Evolutionary conservation across 768 basidiomycete species (phyloP), one percentile per base, ranked within the genome.

Genomic region (Mycena latifolia): DNA sequence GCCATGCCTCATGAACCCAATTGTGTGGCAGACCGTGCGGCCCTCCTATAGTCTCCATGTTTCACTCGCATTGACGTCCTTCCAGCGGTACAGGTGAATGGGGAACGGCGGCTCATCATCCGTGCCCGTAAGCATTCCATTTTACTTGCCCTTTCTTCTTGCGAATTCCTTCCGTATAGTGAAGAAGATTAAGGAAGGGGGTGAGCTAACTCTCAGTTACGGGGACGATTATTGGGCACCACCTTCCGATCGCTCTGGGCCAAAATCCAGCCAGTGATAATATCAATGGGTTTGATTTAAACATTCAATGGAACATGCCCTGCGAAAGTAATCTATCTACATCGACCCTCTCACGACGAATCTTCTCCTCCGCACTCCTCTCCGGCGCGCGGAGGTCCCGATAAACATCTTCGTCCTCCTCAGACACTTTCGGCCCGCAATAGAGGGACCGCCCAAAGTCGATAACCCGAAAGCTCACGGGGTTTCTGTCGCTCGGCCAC

Each of bases 401-500:
- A n/a, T 55, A 45, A 1, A 61, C 46, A 31, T 66, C 65, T 5
- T n/a, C 50, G n/a, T 46, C 61, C 9, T 43, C 51, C 27, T 31
- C 33, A 15, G 51, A 51, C 25, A 33, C n/a, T 39, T 24, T 31
- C 35, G 43, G 58, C 41, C 63, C 61, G 59, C 63, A 67, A 62
- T 64, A 65, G 17, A 25, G 33, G 31, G 78, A 76, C 57, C 77
- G 69, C 18, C 81, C 81, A 71, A 82, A 82, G 64, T 84, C 82
- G 24, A 83, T 81, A 56, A 82, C 47, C n/a, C 82, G 74, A 68
- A 80, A 83, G 52, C 81, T 78, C 62, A 66, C 3, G 66, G 45
- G 11, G 41, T 22, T 0, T 76, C 75, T 24, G 51, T 64, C n/a
- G 7, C 20, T 20, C 14, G 37, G 31, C 37, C 37, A 43, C 53